Conservation (phyloP, 768 basidiomycete genomes). For the Suillus placidus region DNA sequence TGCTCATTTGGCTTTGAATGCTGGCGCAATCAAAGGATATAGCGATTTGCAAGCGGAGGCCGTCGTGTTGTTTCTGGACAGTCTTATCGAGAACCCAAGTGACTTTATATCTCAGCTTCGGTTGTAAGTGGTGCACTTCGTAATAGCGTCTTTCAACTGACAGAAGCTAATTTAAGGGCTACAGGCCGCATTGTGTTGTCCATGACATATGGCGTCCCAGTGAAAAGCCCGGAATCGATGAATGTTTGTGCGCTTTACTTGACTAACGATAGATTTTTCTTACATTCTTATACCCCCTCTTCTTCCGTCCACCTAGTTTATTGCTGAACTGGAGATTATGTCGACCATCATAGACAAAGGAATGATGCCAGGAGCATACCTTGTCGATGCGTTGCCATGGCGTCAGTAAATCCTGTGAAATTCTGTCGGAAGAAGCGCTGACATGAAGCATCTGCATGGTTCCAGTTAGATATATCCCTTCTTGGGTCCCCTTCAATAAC, state of each 20-base stretch:
- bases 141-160: not conserved
- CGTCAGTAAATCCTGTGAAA: not conserved
- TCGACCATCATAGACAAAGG: conserved; percentile 2
- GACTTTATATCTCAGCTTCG: conserved; percentile 5
- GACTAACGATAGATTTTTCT: not conserved
- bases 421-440: not conserved
- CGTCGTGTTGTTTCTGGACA: conserved; percentile 4
- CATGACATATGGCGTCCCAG: conserved; percentile 13
- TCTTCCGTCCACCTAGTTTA: conserved; percentile 4
- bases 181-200: conserved; percentile 10
- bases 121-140: conserved; percentile 4
- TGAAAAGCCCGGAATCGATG: conserved; percentile 3
- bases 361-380: conserved; percentile 10
- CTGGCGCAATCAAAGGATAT: conserved; percentile 8
- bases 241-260: not conserved
- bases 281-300: not conserved
- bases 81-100: conserved; percentile 4
- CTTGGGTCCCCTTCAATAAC: conserved; percentile 20
- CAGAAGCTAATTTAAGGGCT: not conserved
- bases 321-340: conserved; percentile 7
- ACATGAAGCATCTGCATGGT: not conserved
- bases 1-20: conserved; percentile 6
- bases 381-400: conserved; percentile 8
- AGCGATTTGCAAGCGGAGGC: conserved; percentile 3
- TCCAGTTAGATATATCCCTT: conserved; percentile 25